These are phyloP conservation scores for Cynanchum wilfordii DNA, from an alignment of 257 asterid species.

Conservation along the genomic window DNA sequence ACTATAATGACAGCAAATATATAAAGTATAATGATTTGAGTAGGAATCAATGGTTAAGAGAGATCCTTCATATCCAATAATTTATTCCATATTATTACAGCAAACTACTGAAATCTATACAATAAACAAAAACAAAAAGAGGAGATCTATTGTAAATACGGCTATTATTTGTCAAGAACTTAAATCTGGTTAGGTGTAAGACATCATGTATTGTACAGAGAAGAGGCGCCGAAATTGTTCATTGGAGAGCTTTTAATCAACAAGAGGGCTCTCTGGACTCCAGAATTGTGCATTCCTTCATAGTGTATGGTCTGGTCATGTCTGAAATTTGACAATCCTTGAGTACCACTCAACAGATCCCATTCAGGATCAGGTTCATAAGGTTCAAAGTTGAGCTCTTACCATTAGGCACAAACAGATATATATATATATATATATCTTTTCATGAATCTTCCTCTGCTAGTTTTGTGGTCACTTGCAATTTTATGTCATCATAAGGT, in stretches of 20 bases:
- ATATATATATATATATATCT: no score
- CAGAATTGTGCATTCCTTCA: neutral
- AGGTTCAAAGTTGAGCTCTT: neutral
- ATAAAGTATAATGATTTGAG: no score
- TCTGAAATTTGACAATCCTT: neutral
- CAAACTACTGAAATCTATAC: neutral
- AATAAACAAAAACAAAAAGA: no score
- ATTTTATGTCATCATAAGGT: conserved; percentile 44
- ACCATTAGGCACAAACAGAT: neutral
- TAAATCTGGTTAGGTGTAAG: no score
- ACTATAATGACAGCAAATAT: no score
- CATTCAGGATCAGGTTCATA: neutral
- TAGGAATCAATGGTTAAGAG: no score
- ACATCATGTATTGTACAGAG: neutral
- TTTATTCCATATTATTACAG: neutral
- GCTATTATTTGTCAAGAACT: neutral
- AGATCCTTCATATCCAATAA: neutral
- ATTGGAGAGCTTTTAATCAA: neutral
- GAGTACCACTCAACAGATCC: neutral
- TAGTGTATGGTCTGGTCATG: neutral
- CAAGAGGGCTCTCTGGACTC: neutral
- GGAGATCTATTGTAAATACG: neutral
- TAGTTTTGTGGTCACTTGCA: conserved; percentile 58
- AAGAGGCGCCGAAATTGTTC: neutral
- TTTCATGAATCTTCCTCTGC: conserved; percentile 41